A percentile compares a stretch with the other conserved stretches of the same genome.
phyloP scores from a whole-genome alignment of 2,329 filamentous ascomycete species.

The Aschersonia sp. region DNA sequence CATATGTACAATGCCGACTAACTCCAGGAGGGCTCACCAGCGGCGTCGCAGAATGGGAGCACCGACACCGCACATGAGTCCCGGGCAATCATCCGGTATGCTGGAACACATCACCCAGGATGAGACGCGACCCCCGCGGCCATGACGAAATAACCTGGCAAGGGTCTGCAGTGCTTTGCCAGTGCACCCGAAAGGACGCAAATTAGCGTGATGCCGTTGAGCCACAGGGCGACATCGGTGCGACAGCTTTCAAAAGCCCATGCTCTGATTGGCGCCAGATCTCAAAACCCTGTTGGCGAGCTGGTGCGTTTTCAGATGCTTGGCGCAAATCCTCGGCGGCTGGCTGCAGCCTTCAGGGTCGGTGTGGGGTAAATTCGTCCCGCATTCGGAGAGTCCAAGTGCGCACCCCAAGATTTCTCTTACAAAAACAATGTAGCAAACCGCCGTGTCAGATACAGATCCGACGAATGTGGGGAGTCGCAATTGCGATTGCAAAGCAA shows the following conservation, averaged over 20 bases:
- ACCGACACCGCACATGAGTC: too few relatives aligned
- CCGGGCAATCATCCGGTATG: too few relatives aligned
- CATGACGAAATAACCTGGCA: too few relatives aligned
- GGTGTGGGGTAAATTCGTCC: conserved; percentile 12
- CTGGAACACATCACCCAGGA: too few relatives aligned
- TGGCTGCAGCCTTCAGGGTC: conserved; percentile 3
- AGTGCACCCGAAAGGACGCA: background rate
- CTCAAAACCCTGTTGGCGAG: background rate
- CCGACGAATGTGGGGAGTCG: conserved; percentile 9
- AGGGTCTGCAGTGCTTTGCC: too few relatives aligned
- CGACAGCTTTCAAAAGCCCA: conserved; percentile 13
- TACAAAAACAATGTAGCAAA: conserved; percentile 22
- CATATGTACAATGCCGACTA: too few relatives aligned
- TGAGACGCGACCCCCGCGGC: too few relatives aligned
- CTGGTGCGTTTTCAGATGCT: background rate
- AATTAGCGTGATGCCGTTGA: background rate
- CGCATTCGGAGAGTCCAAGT: conserved; percentile 11
- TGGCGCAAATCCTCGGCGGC: conserved; percentile 2
- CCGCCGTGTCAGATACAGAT: conserved; percentile 11
- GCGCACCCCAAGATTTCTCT: conserved; percentile 15
- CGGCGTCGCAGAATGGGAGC: too few relatives aligned
- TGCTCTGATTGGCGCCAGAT: conserved; percentile 14
- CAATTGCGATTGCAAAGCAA: background rate
- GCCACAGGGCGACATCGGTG: conserved; percentile 17
- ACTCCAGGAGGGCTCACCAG: too few relatives aligned